A percentile compares a stretch with the other conserved stretches of the same genome.
These are phyloP conservation scores for Leptographium wingfieldii DNA, from an alignment of 2,329 filamentous ascomycete genomes.

Conservation along the genomic window DNA sequence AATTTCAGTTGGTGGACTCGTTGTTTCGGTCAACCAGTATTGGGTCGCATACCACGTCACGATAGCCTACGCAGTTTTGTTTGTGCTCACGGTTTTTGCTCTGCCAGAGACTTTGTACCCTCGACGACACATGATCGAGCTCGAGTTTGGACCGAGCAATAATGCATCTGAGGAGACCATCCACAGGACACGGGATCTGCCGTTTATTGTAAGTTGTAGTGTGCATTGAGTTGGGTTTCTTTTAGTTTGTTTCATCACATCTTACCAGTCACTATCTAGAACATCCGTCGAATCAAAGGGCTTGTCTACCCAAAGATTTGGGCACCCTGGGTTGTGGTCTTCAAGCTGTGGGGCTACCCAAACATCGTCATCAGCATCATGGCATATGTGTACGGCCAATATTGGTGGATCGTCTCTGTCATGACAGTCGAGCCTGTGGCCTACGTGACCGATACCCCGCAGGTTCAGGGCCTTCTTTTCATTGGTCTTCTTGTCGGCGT, in stretches of 20 bases:
- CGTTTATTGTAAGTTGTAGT: too few relatives aligned
- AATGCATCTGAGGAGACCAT: too few relatives aligned
- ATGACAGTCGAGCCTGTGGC: slow-evolving; percentile 40
- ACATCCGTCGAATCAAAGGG: background rate
- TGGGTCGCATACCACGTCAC: slow-evolving; percentile 45
- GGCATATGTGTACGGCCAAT: slow-evolving; percentile 40
- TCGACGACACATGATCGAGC: slow-evolving; percentile 31
- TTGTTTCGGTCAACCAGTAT: slow-evolving; percentile 30
- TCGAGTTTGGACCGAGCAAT: background rate
- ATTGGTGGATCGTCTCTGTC: slow-evolving; percentile 42
- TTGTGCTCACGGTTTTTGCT: slow-evolving; percentile 33
- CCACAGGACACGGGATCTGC: too few relatives aligned
- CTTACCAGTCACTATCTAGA: background rate
- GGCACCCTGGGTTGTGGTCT: slow-evolving; percentile 28
- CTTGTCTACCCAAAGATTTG: slow-evolving; percentile 29
- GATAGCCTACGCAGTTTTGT: slow-evolving; percentile 35
- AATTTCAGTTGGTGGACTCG: slow-evolving; percentile 32
- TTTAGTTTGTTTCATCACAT: too few relatives aligned
- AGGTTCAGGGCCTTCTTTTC: too few relatives aligned
- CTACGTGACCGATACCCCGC: slow-evolving; percentile 19
- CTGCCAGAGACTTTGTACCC: slow-evolving; percentile 46
- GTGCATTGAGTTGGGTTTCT: too few relatives aligned
- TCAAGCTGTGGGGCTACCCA: slow-evolving; percentile 31
- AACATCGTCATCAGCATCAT: slow-evolving; percentile 32
- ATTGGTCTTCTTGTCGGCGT: too few relatives aligned